Evolutionary conservation across 257 asterid species (phyloP).

Genomic region (Solanum chmielewskii): DNA sequence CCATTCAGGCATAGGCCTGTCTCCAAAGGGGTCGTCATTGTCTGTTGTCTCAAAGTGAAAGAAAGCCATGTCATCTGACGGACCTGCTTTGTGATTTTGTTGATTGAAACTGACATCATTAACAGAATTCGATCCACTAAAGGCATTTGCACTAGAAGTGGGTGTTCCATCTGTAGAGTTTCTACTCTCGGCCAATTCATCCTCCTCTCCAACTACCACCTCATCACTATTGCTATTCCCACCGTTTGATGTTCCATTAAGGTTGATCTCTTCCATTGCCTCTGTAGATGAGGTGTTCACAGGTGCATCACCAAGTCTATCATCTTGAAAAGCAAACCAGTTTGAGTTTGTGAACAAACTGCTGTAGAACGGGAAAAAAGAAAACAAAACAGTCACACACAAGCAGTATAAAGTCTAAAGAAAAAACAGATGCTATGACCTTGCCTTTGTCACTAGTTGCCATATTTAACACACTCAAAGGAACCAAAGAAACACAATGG

Average conservation of each 20-base stretch:
- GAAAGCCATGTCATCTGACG: slow-evolving; percentile 48
- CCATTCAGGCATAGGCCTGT: slow-evolving; percentile 92
- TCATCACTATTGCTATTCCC: slow-evolving; percentile 57
- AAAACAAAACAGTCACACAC: background rate
- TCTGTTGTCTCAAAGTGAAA: slow-evolving; percentile 59
- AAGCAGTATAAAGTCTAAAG: background rate
- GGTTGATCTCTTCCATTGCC: slow-evolving; percentile 41
- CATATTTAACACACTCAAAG: background rate
- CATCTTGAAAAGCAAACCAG: slow-evolving; percentile 99
- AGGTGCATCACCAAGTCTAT: slow-evolving; percentile 34
- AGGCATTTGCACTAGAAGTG: slow-evolving; percentile 10
- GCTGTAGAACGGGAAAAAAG: slow-evolving; percentile 16
- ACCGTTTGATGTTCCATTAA: slow-evolving; percentile 37
- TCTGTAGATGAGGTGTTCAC: slow-evolving; percentile 50
- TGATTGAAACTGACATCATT: slow-evolving; percentile 4
- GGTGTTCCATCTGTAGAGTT: slow-evolving; percentile 24
- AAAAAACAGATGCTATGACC: background rate
- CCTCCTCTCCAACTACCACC: slow-evolving; percentile 76
- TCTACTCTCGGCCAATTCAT: slow-evolving; percentile 36
- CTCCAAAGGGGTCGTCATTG: slow-evolving; percentile 63
- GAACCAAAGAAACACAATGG: background rate
- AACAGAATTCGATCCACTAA: slow-evolving; percentile 13
- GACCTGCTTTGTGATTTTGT: slow-evolving; percentile 15
- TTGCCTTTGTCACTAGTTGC: background rate
- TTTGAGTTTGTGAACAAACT: slow-evolving; percentile 96